Conservation (phyloP, 2,329 filamentous ascomycete species). For the Aspergillus viridinutans region DNA sequence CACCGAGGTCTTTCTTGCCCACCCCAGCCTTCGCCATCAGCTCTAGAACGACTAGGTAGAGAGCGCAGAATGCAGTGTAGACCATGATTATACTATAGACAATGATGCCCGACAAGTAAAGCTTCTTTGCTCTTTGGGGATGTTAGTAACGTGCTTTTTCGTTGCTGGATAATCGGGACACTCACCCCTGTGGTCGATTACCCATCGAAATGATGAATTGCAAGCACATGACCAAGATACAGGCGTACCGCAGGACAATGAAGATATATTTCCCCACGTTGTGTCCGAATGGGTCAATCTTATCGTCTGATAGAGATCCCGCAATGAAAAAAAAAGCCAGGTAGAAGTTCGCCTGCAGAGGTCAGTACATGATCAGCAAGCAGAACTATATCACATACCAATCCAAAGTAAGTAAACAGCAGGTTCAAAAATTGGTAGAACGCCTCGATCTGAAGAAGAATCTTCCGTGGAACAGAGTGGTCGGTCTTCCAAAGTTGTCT, state of each 20-base stretch:
- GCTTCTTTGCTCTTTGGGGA: constrained; percentile 62
- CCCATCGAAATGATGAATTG: constrained; percentile 97
- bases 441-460: constrained; percentile 91
- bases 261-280: constrained; percentile 82
- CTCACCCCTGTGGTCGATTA: constrained; percentile 82
- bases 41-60: constrained; percentile 87
- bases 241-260: constrained; percentile 76
- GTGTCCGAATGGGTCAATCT: constrained; percentile 87
- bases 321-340: constrained; percentile 98
- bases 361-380: constrained; percentile 11
- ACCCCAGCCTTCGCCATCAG: constrained; percentile 51
- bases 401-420: constrained; percentile 94
- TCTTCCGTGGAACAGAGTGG: constrained; percentile 82
- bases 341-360: constrained; percentile 79
- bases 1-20: constrained; percentile 43
- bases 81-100: constrained; percentile 92
- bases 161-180: background rate
- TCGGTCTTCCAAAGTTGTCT: constrained; percentile 90
- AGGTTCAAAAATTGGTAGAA: constrained; percentile 91
- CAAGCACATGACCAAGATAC: constrained; percentile 80
- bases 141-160: constrained; percentile 5
- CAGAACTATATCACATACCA: constrained; percentile 42
- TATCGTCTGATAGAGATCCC: constrained; percentile 74
- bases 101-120: constrained; percentile 84
- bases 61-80: constrained; percentile 83